Conservation (phyloP, 192 early-diverging fungal genomes). For the Coemansia sp. region DNA sequence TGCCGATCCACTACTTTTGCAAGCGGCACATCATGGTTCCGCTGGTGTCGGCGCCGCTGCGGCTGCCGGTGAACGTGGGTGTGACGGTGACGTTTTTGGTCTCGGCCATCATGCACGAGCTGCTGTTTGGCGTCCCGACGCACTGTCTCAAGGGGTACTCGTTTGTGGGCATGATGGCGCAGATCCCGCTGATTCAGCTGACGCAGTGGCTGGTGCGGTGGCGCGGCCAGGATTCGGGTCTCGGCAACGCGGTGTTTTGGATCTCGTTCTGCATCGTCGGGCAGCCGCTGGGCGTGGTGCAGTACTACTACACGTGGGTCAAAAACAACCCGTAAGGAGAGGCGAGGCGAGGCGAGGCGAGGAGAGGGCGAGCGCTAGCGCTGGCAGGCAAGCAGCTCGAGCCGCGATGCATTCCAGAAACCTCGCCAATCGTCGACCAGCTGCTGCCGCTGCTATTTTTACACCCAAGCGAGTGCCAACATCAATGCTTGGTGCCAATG, state of each 20-base stretch:
- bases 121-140: constrained; percentile 80
- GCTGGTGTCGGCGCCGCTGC: constrained; percentile 61
- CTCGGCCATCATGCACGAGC: constrained; percentile 85
- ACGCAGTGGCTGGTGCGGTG: constrained; percentile 65
- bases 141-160: constrained; percentile 77
- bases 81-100: constrained; percentile 69
- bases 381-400: too few species aligned
- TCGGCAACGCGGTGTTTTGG: constrained; percentile 80
- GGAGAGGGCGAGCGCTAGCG: too few species aligned
- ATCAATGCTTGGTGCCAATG: too few species aligned
- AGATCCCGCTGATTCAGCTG: constrained; percentile 72
- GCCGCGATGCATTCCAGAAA: too few species aligned
- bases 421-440: too few species aligned
- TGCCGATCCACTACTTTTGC: constrained; percentile 81
- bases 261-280: constrained; percentile 77
- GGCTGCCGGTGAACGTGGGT: constrained; percentile 51
- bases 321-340: constrained; percentile 48
- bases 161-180: constrained; percentile 74
- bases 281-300: constrained; percentile 67
- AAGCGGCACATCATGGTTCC: constrained; percentile 89
- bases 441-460: too few species aligned
- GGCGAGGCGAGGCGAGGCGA: too few species aligned
- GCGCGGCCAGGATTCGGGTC: constrained; percentile 61
- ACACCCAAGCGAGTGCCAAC: too few species aligned
- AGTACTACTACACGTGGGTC: constrained; percentile 71